Evolutionary conservation across 2,329 filamentous ascomycete species (phyloP).

Genomic region (Elsinoe ampelina): DNA sequence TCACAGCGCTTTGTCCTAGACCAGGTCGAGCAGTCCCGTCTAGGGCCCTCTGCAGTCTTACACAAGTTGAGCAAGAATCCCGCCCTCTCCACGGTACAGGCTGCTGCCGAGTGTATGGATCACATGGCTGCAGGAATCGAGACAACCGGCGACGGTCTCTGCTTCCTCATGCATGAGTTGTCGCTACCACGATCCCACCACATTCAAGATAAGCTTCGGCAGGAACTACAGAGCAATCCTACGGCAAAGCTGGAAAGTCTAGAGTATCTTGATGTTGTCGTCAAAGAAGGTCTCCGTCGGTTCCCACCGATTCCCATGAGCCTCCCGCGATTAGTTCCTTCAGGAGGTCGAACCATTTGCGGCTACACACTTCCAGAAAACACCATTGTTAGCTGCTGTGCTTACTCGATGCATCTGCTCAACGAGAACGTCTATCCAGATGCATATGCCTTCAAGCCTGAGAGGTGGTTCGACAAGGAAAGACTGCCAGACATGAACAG

Average conservation of each 20-base stretch:
- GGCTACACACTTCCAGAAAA: constrained; percentile 30
- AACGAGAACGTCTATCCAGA: constrained; percentile 36
- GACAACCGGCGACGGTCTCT: constrained; percentile 60
- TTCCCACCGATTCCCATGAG: constrained; percentile 44
- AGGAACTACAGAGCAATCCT: constrained; percentile 8
- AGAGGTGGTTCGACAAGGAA: constrained; percentile 37
- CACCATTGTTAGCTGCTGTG: constrained; percentile 38
- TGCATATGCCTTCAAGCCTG: constrained; percentile 37
- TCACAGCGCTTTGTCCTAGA: background rate
- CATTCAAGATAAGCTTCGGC: constrained; percentile 12
- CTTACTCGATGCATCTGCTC: constrained; percentile 38
- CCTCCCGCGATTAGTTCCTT: constrained; percentile 40
- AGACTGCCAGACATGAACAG: constrained; percentile 34
- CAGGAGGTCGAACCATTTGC: constrained; percentile 29
- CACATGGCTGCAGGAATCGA: constrained; percentile 66
- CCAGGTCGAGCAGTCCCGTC: background rate
- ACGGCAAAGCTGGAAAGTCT: constrained; percentile 20
- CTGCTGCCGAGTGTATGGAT: constrained; percentile 53
- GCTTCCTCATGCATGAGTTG: constrained; percentile 63
- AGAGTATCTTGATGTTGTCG: constrained; percentile 40
- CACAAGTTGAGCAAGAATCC: background rate
- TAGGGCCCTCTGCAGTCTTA: background rate
- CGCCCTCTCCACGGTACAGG: constrained; percentile 10
- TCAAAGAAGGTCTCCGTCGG: constrained; percentile 43
- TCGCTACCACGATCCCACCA: constrained; percentile 43